These are phyloP conservation scores for Eucalyptus erythrocorys DNA, from an alignment of 345 rosid species.

Conservation along the genomic window DNA sequence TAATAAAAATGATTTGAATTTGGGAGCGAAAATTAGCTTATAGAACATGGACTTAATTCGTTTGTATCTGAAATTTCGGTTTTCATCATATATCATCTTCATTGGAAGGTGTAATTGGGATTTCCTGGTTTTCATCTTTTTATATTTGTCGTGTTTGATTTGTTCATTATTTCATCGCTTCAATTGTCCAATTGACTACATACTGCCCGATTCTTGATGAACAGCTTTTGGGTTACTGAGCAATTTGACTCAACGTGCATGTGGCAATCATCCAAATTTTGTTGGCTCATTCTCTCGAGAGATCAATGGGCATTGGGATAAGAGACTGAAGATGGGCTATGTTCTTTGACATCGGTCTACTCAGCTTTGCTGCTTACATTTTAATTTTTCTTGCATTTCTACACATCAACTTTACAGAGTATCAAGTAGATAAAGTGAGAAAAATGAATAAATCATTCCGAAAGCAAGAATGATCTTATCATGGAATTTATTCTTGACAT, in stretches of 20 bases:
- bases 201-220: neutral
- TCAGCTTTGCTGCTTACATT: neutral
- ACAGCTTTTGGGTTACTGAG: neutral
- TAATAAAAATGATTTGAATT: too few relatives aligned
- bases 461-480: neutral
- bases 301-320: neutral
- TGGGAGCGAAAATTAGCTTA: too few relatives aligned
- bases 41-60: too few relatives aligned
- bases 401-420: neutral
- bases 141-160: neutral
- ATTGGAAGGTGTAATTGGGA: too few relatives aligned
- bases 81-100: too few relatives aligned
- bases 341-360: neutral
- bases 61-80: too few relatives aligned
- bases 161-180: neutral
- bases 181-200: neutral
- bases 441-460: neutral
- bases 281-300: neutral
- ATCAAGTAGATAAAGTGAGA: neutral
- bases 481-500: neutral
- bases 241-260: neutral
- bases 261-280: neutral
- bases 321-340: neutral
- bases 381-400: too few relatives aligned
- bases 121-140: too few relatives aligned